phyloP scores from a whole-genome alignment of 176 grass and related monocot genomes.

The Eleusine indica region DNA sequence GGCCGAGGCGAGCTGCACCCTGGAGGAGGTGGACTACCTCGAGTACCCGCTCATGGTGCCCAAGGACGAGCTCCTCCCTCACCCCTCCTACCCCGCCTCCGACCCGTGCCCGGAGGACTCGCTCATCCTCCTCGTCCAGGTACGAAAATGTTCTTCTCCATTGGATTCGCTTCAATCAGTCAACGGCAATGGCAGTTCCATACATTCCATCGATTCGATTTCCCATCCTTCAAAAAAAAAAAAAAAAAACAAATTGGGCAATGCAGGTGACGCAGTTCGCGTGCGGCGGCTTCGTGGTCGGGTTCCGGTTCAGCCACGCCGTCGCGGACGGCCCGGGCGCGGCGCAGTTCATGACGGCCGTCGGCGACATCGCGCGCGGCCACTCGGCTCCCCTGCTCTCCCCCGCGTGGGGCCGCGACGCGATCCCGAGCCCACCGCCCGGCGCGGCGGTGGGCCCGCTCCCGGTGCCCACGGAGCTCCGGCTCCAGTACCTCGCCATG shows the following conservation, averaged over 20 bases:
- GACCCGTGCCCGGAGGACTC: constrained; percentile 49
- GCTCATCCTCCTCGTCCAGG: constrained; percentile 85
- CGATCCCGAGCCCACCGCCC: constrained; percentile 58
- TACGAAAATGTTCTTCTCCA: not conserved
- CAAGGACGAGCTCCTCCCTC: constrained; percentile 81
- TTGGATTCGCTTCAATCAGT: not conserved
- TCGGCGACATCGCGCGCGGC: constrained; percentile 64
- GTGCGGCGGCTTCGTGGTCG: constrained; percentile 89
- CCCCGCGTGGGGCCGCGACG: constrained; percentile 69
- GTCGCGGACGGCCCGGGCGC: constrained; percentile 73
- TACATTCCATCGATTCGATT: not conserved
- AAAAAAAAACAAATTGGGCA: not conserved
- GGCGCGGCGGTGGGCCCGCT: constrained; percentile 49
- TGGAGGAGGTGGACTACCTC: constrained; percentile 84
- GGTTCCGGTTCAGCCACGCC: constrained; percentile 77
- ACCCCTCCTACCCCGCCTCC: constrained; percentile 44
- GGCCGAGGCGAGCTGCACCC: constrained; percentile 51
- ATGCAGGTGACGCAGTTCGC: constrained; percentile 83
- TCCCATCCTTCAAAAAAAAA: not conserved
- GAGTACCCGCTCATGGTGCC: constrained; percentile 79
- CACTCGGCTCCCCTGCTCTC: constrained; percentile 28
- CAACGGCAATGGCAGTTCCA: not conserved
- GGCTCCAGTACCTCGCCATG: constrained; percentile 72
- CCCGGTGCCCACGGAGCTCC: constrained; percentile 53
- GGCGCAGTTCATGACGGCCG: constrained; percentile 79